Evolutionary conservation across 2,329 filamentous ascomycete species (phyloP), one percentile per base, ranked within the genome.

Genomic region (Fusarium virguliforme): DNA sequence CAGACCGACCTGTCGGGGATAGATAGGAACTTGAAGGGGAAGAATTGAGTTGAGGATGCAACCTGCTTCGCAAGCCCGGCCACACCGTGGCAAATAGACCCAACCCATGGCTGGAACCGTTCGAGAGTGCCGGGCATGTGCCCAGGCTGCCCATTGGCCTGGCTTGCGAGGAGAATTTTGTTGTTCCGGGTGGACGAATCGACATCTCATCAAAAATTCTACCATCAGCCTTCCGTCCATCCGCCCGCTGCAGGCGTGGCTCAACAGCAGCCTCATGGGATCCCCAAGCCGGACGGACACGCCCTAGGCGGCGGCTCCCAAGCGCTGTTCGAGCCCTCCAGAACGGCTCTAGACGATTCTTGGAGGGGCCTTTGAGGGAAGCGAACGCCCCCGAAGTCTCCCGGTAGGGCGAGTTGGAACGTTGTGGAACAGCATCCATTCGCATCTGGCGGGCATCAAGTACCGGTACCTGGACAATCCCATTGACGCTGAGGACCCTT

Each of bases 191-290:
- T 58, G 59, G 71, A 57, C 64, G 64, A 73, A 74, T 76, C 54
- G 63, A 67, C 65, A 66, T 68, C 72, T 69, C 72, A 76, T 43
- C 71, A 75, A 75, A 75, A 71, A 70, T 62, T 48, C 35, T 37
- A 68, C 55, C 62, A 64, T 72, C 65, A 73, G 64, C 66, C 67
- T 76, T 76, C 74, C 72, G 37, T 68, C 68, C 72, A 73, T 66
- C 75, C 74, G 73, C 64, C 61, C 59, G 70, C 61, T 71, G 64
- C 65, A 50, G 68, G 48, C 62, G 60, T 71, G 60, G 65, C 75
- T 76, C 75, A 76, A 76, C 75, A 76, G 72, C 65, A 76, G 73
- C 66, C 66, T 76, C 70, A 71, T 48, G 50, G 61, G 51, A 48
- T 30, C 64, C 60, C 60, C 60, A 65, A 56, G 50, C 43, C 50